Evolutionary conservation across 192 early-diverging fungal species (phyloP).

Genomic region (Coemansia sp.): DNA sequence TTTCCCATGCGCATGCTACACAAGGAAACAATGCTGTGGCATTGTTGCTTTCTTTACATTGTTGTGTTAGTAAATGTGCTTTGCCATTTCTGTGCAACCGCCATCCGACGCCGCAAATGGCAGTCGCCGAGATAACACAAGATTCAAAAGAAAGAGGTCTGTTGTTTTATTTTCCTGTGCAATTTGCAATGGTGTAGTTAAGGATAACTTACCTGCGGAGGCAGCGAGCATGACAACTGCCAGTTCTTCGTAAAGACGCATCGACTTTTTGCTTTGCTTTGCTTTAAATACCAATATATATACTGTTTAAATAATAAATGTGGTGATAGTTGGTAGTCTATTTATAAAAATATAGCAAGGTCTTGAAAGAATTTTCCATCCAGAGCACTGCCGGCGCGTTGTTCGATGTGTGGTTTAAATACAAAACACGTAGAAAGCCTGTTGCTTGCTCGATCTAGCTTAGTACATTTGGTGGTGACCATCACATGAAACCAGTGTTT

Average conservation of each 20-base stretch:
- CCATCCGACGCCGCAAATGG: too few species aligned
- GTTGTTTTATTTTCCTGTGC: too few species aligned
- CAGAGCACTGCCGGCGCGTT: background rate
- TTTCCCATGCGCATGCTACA: conserved; percentile 46
- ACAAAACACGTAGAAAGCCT: background rate
- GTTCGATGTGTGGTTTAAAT: conserved; percentile 6
- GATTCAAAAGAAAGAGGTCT: too few species aligned
- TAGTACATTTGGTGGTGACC: background rate
- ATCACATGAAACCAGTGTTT: background rate
- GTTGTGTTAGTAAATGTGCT: background rate
- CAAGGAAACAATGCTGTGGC: background rate
- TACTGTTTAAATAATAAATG: background rate
- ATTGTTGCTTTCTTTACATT: background rate
- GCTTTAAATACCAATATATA: too few species aligned
- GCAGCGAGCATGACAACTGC: conserved; percentile 20
- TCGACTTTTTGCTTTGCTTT: background rate
- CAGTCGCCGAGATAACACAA: too few species aligned
- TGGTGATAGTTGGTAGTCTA: too few species aligned
- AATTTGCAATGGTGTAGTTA: background rate
- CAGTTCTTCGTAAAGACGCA: conserved; percentile 28
- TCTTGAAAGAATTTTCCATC: background rate
- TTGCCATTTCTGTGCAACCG: too few species aligned
- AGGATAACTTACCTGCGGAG: conserved; percentile 24
- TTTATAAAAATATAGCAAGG: background rate
- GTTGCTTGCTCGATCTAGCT: background rate